Base-by-base conservation (phyloP, 2,329 filamentous ascomycete genomes). In the Colletotrichum chrysophilum region DNA sequence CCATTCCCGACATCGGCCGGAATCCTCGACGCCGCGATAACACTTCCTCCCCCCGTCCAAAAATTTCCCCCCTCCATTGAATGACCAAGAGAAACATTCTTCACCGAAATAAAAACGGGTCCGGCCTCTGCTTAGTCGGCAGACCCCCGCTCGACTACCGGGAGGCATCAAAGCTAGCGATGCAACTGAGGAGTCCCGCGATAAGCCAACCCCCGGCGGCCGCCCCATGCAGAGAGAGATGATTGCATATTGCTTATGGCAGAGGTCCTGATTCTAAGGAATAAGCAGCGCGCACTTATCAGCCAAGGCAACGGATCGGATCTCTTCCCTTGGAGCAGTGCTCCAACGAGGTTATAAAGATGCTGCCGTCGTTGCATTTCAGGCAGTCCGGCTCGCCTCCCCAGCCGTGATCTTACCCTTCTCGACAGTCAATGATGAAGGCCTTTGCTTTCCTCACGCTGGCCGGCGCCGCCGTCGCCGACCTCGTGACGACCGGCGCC, bases 401-500 rank as follows among this genome's bases (percentile, higher is more conserved):
- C 38, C n/a, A 24, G 66, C 28, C 16, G 52, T 52, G 43, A 52
- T 21, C 43, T 52, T 4, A 28, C 7, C 34, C 60, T n/a, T 21
- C 52, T 10, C 10, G 8, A 12, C 18, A 21, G 8, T 60, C 28
- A 32, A 61, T 9, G 14, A 77, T 77, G 76, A 77, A 68, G 74
- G 65, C 56, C 26, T 30, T 70, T 43, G 24, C 75, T 55, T 43
- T 75, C 65, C 65, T 79, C 16, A 60, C 56, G 68, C 66, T 79
- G 32, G 70, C 70, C 43, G 77, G 69, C 56, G 30, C 70, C 56
- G 77, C 78, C 28, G 72, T 77, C 18, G 76, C 77, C 52, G 71
- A 80, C 55, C 80, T 85, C 66, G 76, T 79, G 24, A 78, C 79
- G 8, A 82, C 79, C 5, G 83, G 83, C 24, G 75, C 83, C 6